Evolutionary conservation across 2,329 filamentous ascomycete genomes (phyloP).

Genomic region (Aspergillus latus): DNA sequence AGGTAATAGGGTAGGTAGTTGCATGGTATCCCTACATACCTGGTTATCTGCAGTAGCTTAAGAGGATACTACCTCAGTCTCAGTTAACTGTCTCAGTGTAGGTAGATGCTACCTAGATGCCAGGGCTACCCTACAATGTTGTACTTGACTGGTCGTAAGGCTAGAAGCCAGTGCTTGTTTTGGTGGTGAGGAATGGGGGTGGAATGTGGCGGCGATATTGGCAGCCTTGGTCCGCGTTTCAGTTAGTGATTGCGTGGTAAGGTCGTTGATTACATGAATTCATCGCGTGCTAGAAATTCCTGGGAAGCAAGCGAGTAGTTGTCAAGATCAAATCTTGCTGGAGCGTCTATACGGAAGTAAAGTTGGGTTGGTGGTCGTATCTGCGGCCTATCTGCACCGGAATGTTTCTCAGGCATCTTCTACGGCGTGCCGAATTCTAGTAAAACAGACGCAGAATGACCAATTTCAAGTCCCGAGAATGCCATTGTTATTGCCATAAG

Average conservation of each 20-base stretch:
- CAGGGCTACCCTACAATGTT: not conserved
- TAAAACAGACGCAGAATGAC: not conserved
- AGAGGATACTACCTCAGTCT: not conserved
- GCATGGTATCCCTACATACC: slow-evolving; percentile 8
- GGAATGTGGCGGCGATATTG: slow-evolving; percentile 4
- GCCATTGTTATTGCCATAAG: slow-evolving; percentile 1
- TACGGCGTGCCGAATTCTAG: not conserved
- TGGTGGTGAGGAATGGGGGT: slow-evolving; percentile 5
- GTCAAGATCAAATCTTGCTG: too few species aligned
- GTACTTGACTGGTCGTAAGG: not conserved
- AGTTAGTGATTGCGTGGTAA: not conserved
- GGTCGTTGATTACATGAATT: not conserved
- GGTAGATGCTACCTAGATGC: not conserved
- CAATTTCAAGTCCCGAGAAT: not conserved
- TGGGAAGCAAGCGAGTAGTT: too few species aligned
- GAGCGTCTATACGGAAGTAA: too few species aligned
- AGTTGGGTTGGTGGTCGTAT: too few species aligned
- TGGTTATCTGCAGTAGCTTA: not conserved
- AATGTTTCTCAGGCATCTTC: too few species aligned
- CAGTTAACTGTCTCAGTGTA: not conserved
- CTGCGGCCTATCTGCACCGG: too few species aligned
- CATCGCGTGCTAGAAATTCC: too few species aligned
- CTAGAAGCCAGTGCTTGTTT: not conserved
- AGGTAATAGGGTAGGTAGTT: not conserved
- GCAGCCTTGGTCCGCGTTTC: not conserved